Conservation (phyloP, 345 rosid species). For the Euclidium syriacum region DNA sequence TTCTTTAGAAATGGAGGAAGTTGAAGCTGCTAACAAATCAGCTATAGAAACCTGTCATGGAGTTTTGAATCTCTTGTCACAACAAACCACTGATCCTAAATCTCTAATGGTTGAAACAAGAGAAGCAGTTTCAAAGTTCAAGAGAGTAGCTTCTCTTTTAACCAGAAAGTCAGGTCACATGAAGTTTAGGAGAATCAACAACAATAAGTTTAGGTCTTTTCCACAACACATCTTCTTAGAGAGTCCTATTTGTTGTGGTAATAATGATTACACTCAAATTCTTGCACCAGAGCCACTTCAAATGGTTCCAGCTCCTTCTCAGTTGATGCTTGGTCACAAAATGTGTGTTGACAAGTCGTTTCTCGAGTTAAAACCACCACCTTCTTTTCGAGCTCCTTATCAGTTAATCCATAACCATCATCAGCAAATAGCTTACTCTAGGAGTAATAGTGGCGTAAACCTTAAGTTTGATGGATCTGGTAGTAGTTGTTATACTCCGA, state of each 20-base stretch:
- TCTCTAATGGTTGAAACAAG: conserved; percentile 42
- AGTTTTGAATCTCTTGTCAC: conserved; percentile 45
- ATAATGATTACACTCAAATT: conserved; percentile 28
- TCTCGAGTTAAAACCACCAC: conserved; percentile 41
- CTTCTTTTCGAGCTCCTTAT: conserved; percentile 41
- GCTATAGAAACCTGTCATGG: conserved; percentile 52
- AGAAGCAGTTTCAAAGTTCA: conserved; percentile 50
- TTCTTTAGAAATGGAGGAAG: conserved; percentile 54
- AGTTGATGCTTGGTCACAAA: conserved; percentile 19
- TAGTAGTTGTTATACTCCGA: conserved; percentile 42
- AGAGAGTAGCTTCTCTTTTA: conserved; percentile 56
- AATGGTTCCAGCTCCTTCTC: conserved; percentile 39
- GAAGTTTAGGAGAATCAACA: conserved; percentile 45
- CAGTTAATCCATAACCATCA: conserved; percentile 48
- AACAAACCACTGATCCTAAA: conserved; percentile 40
- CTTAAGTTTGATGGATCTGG: conserved; percentile 55
- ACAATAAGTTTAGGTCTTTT: conserved; percentile 43
- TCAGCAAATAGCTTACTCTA: conserved; percentile 41
- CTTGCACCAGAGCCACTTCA: conserved; percentile 66
- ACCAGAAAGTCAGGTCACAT: conserved; percentile 40
- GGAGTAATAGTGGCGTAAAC: conserved; percentile 49
- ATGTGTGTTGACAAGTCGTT: conserved; percentile 41
- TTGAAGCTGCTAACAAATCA: conserved; percentile 48
- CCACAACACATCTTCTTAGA: conserved; percentile 58
- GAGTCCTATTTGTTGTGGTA: conserved; percentile 32